Base-by-base conservation (phyloP, 192 early-diverging fungal species). In the Coemansia sp. region DNA sequence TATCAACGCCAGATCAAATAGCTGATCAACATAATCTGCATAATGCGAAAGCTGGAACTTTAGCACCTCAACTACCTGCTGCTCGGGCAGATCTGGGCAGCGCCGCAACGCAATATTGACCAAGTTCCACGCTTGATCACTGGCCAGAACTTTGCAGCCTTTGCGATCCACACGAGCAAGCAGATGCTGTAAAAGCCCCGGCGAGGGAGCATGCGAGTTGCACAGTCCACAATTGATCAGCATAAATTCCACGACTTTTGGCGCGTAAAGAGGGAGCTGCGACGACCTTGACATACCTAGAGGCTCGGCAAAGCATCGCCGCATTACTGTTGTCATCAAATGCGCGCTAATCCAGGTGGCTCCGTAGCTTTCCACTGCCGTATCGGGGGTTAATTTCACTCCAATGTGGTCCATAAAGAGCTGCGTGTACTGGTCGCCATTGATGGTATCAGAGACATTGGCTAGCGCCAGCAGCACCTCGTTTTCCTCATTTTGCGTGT, bases 281-380 rank as follows among this genome's bases (percentile, higher is more conserved):
- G 75, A 63, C n/a, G 75, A 68, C 30, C 75, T 65, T 20, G 69
- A 72, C 30, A 72, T 58, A 50, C 65, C 75, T 20, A 78, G 58
- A 6, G 75, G 75, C 53, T 78, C 75, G 8, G 65, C 75, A 72
- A 78, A 78, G 61, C 75, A 78, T 37, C 75, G 64, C 20, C 75
- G 69, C 75, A 78, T 78, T n/a, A 68, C 75, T 9, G 75, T 71
- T 2, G 75, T 72, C 75, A 78, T 78, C 49, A 78, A 58, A 28
- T 78, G 63, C 12, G 75, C 60, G 30, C 69, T 72, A 57, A 78
- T 68, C 75, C 75, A 78, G 0, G 64, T 67, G 15, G 59, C 59
- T 40, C 44, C 45, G 38, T 59, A 53, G 19, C 49, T 36, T 15
- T 33, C 38, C 37, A 57, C 20, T 1, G 33, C 31, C 11, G 52